These are phyloP conservation scores for Trypanosoma melophagium DNA, from an alignment of 208 protist species.

Conservation along the genomic window DNA sequence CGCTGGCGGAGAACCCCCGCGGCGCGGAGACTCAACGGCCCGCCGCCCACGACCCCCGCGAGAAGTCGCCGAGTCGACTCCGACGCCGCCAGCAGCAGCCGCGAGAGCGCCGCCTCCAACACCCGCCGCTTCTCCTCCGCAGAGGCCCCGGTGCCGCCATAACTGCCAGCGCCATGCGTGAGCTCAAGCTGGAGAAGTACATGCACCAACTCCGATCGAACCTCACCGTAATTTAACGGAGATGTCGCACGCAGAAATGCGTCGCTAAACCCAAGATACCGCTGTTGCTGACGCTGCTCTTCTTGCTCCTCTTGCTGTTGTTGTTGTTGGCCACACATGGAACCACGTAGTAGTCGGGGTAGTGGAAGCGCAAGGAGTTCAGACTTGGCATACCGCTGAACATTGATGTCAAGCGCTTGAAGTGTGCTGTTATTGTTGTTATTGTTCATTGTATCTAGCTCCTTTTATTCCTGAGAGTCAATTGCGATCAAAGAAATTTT, in stretches of 20 bases:
- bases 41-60: no score
- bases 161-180: background rate
- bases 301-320: background rate
- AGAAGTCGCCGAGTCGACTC: slow-evolving; percentile 7
- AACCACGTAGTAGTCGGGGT: background rate
- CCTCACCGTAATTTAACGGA: slow-evolving; percentile 17
- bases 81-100: slow-evolving; percentile 8
- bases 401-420: slow-evolving; percentile 21
- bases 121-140: background rate
- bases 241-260: background rate
- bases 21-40: slow-evolving; percentile 40
- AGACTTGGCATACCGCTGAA: background rate
- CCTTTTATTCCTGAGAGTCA: background rate
- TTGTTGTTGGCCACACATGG: background rate
- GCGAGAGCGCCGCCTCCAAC: slow-evolving; percentile 12
- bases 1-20: slow-evolving; percentile 47
- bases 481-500: no score
- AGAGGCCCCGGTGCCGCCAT: background rate
- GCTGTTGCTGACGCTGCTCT: background rate
- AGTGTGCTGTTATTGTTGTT: slow-evolving; percentile 2
- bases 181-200: slow-evolving; percentile 13
- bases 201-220: slow-evolving; percentile 14
- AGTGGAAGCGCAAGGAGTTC: background rate
- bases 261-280: no score
- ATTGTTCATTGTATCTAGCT: background rate